Evolutionary conservation across 495 filamentous ascomycete species (phyloP).

Genomic region (Hypoxylon subgilvum): DNA sequence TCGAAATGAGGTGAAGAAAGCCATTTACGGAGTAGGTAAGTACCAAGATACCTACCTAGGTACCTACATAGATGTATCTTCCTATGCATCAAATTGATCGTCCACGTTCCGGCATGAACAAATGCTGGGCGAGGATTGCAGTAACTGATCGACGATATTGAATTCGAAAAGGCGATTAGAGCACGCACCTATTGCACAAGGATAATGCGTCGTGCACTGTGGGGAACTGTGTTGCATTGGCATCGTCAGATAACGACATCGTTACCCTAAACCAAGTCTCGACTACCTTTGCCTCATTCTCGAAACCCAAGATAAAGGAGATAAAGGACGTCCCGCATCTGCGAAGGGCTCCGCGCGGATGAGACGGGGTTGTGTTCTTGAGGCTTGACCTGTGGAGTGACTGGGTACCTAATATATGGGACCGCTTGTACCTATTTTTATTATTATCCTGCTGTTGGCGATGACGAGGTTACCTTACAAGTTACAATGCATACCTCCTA

Average conservation of each 20-base stretch:
- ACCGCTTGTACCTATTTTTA: too few relatives aligned
- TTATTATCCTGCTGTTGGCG: constrained; percentile 4
- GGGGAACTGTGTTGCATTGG: constrained; percentile 34
- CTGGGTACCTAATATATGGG: background rate
- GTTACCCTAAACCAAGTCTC: constrained; percentile 30
- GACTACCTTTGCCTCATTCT: constrained; percentile 21
- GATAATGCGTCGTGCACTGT: constrained; percentile 29
- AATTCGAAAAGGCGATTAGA: constrained; percentile 25
- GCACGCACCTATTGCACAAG: constrained; percentile 26
- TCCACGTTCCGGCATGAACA: constrained; percentile 12
- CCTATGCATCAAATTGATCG: constrained; percentile 33
- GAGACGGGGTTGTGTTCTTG: constrained; percentile 23
- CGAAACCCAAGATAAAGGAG: constrained; percentile 16
- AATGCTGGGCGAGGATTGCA: constrained; percentile 4
- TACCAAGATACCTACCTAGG: too few relatives aligned
- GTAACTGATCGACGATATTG: constrained; percentile 29
- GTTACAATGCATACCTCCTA: background rate
- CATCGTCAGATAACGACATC: constrained; percentile 40
- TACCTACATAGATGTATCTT: background rate
- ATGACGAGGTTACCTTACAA: constrained; percentile 3
- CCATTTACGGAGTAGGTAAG: background rate
- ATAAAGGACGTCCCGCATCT: constrained; percentile 11
- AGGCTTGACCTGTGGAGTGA: constrained; percentile 16
- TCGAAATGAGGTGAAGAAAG: constrained; percentile 15
- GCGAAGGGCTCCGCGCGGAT: constrained; percentile 23